Evolutionary conservation across 192 early-diverging fungal species (phyloP).

Genomic region (Rhizophagus clarus): DNA sequence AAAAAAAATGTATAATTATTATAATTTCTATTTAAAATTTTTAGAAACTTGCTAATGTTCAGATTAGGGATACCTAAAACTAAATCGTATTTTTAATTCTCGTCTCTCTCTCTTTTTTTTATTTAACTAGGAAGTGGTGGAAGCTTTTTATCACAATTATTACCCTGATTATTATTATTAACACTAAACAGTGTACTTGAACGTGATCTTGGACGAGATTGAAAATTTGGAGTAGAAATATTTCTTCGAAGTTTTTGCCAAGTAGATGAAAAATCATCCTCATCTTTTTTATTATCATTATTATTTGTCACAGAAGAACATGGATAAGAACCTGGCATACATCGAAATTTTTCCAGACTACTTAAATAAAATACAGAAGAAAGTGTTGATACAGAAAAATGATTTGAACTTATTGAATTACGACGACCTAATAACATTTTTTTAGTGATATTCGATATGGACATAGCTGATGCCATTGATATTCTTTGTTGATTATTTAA

Average conservation of each 20-base stretch:
- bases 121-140: constrained; percentile 3
- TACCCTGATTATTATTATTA: background rate
- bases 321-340: constrained; percentile 22
- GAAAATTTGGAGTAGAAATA: constrained; percentile 20
- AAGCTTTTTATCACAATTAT: constrained; percentile 10
- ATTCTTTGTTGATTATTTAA: background rate
- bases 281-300: background rate
- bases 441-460: constrained; percentile 13
- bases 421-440: constrained; percentile 10
- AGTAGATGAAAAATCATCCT: background rate
- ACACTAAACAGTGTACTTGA: background rate
- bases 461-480: constrained; percentile 1
- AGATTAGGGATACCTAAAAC: no score
- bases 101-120: no score
- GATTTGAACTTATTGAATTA: constrained; percentile 13
- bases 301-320: background rate
- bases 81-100: no score
- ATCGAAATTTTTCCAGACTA: background rate
- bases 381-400: background rate
- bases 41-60: no score
- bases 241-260: constrained; percentile 27
- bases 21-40: no score
- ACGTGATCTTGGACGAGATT: constrained; percentile 11
- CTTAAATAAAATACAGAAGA: background rate
- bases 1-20: no score